These are phyloP conservation scores for Areca catechu DNA, from an alignment of 176 grass and related monocot species.

Conservation along the genomic window DNA sequence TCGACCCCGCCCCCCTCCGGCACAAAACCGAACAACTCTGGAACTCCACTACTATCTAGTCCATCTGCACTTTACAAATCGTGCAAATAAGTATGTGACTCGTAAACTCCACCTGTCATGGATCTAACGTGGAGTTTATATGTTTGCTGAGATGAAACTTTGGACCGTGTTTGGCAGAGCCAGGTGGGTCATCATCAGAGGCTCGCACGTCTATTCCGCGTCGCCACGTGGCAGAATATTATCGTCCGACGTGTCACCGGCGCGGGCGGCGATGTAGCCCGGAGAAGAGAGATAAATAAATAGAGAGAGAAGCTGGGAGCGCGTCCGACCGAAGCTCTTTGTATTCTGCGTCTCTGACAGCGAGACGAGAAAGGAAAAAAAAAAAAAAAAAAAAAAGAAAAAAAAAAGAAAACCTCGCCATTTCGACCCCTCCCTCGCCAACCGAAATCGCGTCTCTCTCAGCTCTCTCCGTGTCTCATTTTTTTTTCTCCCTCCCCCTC, in stretches of 20 bases:
- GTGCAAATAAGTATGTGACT: no score
- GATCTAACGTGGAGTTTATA: no score
- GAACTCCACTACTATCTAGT: no score
- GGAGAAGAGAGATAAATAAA: not conserved
- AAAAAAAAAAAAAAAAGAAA: not conserved
- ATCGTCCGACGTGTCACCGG: slow-evolving; percentile 17
- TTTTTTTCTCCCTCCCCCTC: not conserved
- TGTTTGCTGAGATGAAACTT: no score
- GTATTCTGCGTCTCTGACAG: not conserved
- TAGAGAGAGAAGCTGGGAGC: not conserved
- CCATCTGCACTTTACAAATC: no score
- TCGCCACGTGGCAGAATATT: slow-evolving; percentile 5
- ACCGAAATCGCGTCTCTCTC: not conserved
- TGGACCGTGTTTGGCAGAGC: no score
- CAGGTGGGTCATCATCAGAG: slow-evolving; percentile 2
- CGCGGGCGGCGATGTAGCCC: not conserved
- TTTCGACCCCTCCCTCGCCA: not conserved
- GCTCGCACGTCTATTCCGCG: slow-evolving; percentile 1
- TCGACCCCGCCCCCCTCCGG: no score
- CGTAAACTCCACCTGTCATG: no score
- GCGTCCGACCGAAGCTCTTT: not conserved
- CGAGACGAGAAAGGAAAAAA: no score
- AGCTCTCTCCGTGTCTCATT: not conserved
- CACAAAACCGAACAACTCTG: no score
- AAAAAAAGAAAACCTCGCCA: not conserved